A percentile compares a stretch with the other conserved stretches of the same genome.
These are phyloP conservation scores for Aschersonia sp. DNA, from an alignment of 2,329 filamentous ascomycete species.

Conservation along the genomic window DNA sequence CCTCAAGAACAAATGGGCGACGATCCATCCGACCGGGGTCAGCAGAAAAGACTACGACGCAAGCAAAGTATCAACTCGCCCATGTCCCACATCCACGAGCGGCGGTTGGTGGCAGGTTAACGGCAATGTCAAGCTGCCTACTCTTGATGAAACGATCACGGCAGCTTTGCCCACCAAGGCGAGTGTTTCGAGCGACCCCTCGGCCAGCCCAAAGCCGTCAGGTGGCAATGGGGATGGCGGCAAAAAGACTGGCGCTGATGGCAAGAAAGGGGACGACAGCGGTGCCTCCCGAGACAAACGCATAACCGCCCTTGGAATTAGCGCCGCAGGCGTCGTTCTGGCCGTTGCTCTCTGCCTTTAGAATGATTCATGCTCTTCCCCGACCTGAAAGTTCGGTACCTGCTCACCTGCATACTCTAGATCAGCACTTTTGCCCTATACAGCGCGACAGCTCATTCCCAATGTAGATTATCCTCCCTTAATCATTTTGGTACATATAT, in stretches of 20 bases:
- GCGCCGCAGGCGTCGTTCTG: constrained; percentile 14
- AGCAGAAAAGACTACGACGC: constrained; percentile 50
- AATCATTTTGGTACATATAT: too few relatives aligned
- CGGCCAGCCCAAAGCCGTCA: background rate
- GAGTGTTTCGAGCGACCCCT: constrained; percentile 6
- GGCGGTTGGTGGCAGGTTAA: constrained; percentile 71
- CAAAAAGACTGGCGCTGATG: background rate
- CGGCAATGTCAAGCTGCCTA: constrained; percentile 55
- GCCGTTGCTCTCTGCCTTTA: constrained; percentile 10
- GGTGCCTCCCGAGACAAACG: constrained; percentile 11
- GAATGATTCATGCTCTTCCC: background rate
- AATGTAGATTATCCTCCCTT: too few relatives aligned
- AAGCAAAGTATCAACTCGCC: constrained; percentile 42
- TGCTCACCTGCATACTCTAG: too few relatives aligned
- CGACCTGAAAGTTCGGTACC: too few relatives aligned
- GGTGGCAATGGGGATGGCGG: background rate
- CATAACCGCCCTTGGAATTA: constrained; percentile 13
- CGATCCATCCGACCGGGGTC: constrained; percentile 54
- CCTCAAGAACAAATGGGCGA: constrained; percentile 63
- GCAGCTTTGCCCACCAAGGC: constrained; percentile 10
- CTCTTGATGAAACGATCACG: constrained; percentile 40
- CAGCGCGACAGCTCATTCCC: too few relatives aligned
- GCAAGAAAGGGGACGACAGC: constrained; percentile 3
- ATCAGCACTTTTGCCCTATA: too few relatives aligned
- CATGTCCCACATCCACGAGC: constrained; percentile 56